Percentiles rank a stretch among this genome's conserved stretches.
phyloP scores from a whole-genome alignment of 805 yeast species.

The Candida maesae region DNA sequence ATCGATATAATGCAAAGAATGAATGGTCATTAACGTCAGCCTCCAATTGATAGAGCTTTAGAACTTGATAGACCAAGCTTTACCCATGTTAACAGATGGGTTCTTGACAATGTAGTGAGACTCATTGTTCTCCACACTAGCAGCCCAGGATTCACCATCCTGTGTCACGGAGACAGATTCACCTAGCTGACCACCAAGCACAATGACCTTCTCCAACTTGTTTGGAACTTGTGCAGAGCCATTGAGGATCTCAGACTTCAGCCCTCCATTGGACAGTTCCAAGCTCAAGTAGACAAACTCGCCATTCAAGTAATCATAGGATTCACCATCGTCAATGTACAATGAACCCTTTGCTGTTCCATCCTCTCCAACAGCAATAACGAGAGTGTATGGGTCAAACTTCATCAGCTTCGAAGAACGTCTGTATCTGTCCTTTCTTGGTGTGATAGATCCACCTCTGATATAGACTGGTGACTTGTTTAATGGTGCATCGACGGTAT shows the following conservation, averaged over 20 bases:
- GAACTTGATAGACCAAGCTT: conserved; percentile 45
- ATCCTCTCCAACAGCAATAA: conserved; percentile 49
- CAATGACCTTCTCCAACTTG: conserved; percentile 51
- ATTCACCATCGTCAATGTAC: conserved; percentile 84
- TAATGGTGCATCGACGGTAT: conserved; percentile 42
- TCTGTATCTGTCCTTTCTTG: conserved; percentile 69
- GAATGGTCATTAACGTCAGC: background rate
- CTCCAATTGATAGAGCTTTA: background rate
- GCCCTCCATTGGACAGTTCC: conserved; percentile 30
- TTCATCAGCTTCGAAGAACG: conserved; percentile 74
- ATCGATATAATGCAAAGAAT: background rate
- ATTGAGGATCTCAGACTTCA: conserved; percentile 30
- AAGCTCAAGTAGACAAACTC: conserved; percentile 46
- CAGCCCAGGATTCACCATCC: conserved; percentile 35
- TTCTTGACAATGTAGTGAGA: conserved; percentile 38
- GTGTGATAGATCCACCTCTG: conserved; percentile 74
- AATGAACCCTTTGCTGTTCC: conserved; percentile 55
- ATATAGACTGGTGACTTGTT: conserved; percentile 65
- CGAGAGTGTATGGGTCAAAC: conserved; percentile 75
- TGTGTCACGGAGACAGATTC: conserved; percentile 32
- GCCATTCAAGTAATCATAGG: conserved; percentile 52
- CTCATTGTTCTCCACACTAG: conserved; percentile 24
- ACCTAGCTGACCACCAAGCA: conserved; percentile 37
- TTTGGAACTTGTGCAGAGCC: conserved; percentile 26
- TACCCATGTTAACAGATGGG: conserved; percentile 44